A percentile compares a stretch with the other conserved stretches of the same genome.
phyloP scores from a whole-genome alignment of 2,329 filamentous ascomycete genomes.

The Ascochyta fabae region DNA sequence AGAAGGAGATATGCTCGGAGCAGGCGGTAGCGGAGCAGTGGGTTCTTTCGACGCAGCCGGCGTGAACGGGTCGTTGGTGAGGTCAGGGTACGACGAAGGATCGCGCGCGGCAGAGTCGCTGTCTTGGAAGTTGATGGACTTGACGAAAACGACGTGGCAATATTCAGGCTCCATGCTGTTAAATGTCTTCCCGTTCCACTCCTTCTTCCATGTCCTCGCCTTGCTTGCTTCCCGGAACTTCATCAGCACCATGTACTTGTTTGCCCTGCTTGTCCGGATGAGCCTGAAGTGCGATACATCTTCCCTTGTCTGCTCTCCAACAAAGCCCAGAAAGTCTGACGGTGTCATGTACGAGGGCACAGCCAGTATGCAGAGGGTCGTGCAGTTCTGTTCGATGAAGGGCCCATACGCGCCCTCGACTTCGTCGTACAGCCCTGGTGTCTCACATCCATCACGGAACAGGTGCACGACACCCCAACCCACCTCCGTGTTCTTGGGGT shows the following conservation, averaged over 20 bases:
- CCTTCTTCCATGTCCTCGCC: conserved; percentile 79
- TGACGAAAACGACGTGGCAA: conserved; percentile 94
- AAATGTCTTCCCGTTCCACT: conserved; percentile 93
- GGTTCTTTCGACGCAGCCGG: conserved; percentile 55
- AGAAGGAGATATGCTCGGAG: conserved; percentile 41
- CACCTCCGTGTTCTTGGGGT: conserved; percentile 74
- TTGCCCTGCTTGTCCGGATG: conserved; percentile 86
- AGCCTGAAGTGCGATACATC: conserved; percentile 93
- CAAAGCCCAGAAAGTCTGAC: conserved; percentile 87
- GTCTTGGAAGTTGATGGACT: conserved; percentile 83
- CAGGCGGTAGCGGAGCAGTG: conserved; percentile 43
- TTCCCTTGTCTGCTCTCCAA: conserved; percentile 84
- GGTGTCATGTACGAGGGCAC: conserved; percentile 94
- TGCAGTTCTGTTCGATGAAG: conserved; percentile 70
- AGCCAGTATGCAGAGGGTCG: conserved; percentile 89
- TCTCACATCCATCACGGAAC: conserved; percentile 84
- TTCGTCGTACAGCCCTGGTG: conserved; percentile 64
- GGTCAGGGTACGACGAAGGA: conserved; percentile 64
- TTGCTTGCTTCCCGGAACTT: conserved; percentile 81
- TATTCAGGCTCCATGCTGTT: conserved; percentile 94
- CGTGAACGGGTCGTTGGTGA: conserved; percentile 69
- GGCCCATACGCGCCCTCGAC: conserved; percentile 39
- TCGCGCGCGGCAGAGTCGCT: conserved; percentile 54
- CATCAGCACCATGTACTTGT: conserved; percentile 93
- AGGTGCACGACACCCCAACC: conserved; percentile 95